Percentiles rank a stretch among this genome's conserved stretches.
phyloP scores from a whole-genome alignment of 179 eudicot species.

The Sideroxylon spinosum region DNA sequence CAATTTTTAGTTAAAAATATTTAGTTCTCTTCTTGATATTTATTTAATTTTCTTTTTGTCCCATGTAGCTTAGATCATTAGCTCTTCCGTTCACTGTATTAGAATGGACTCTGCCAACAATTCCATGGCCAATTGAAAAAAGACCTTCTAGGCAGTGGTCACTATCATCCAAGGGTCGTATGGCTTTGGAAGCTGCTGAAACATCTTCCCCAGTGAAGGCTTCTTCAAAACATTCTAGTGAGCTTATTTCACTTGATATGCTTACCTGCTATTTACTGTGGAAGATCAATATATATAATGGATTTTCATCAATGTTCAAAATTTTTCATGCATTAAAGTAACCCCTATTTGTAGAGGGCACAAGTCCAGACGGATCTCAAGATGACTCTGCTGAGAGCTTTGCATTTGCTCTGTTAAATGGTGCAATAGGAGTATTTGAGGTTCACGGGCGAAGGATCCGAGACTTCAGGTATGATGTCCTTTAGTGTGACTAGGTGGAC shows the following conservation, averaged over 20 bases:
- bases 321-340: constrained; percentile 20
- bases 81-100: constrained; percentile 98
- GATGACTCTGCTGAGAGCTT: constrained; percentile 89
- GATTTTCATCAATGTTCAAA: background rate
- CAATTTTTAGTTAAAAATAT: background rate
- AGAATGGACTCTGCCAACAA: constrained; percentile 98
- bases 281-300: background rate
- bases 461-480: constrained; percentile 69
- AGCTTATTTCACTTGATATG: constrained; percentile 27
- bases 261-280: constrained; percentile 3
- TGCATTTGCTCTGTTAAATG: constrained; percentile 93
- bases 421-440: constrained; percentile 98
- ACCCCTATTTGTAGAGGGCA: constrained; percentile 46
- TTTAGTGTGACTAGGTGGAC: constrained; percentile 5
- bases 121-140: constrained; percentile 65
- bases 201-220: constrained; percentile 44
- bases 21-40: constrained; percentile 6
- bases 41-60: constrained; percentile 21
- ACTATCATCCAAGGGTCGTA: constrained; percentile 51
- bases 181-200: constrained; percentile 40
- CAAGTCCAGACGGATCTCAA: constrained; percentile 64
- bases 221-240: constrained; percentile 66
- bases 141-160: constrained; percentile 57
- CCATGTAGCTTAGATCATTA: constrained; percentile 91
- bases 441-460: constrained; percentile 94